Conservation (phyloP, 495 filamentous ascomycete species). For the Durotheca rogersii region DNA sequence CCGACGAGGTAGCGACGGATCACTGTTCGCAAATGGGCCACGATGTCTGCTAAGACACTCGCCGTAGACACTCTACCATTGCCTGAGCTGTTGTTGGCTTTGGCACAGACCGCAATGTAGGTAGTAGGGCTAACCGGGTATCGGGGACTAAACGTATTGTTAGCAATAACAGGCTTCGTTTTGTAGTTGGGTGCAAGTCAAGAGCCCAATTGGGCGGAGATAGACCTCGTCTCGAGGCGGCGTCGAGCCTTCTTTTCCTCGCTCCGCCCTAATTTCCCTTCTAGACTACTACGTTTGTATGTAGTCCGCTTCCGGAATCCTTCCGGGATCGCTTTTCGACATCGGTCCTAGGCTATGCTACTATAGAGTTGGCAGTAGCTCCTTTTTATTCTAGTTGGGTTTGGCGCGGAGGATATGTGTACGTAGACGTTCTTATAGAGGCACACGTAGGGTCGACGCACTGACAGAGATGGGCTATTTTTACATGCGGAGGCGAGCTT, state of each 20-base stretch:
- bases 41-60: too few species aligned
- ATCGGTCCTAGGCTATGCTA: slow-evolving; percentile 7
- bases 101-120: too few species aligned
- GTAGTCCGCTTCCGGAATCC: slow-evolving; percentile 8
- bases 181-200: slow-evolving; percentile 18
- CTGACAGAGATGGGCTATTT: slow-evolving; percentile 15
- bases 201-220: too few species aligned
- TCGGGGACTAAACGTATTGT: not conserved
- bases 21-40: too few species aligned
- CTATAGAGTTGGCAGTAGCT: slow-evolving; percentile 14
- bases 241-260: slow-evolving; percentile 9
- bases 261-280: slow-evolving; percentile 3
- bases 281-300: too few species aligned
- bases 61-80: too few species aligned
- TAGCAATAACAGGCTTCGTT: not conserved
- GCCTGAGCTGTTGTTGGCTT: too few species aligned
- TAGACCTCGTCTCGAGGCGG: slow-evolving; percentile 4
- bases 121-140: too few species aligned
- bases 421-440: slow-evolving; percentile 1
- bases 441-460: slow-evolving; percentile 9
- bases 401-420: slow-evolving; percentile 2
- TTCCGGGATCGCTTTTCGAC: slow-evolving; percentile 11
- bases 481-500: slow-evolving; percentile 20
- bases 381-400: not conserved
- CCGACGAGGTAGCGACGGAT: too few species aligned